Conservation (phyloP, 495 filamentous ascomycete species). For the Rhypophila decipiens region DNA sequence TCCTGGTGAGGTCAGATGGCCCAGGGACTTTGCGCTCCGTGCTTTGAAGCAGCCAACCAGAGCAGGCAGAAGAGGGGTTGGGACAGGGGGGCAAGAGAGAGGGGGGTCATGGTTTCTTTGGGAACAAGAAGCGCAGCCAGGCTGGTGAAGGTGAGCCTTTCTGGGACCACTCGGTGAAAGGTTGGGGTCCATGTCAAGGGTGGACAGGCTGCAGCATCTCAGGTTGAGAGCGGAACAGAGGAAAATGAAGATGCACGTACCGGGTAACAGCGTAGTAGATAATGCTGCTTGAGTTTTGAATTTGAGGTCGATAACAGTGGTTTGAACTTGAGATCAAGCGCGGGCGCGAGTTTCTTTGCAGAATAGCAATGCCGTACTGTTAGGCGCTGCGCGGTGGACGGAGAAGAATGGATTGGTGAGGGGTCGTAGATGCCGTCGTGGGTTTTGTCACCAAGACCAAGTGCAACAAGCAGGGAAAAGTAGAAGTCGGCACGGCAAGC, state of each 20-base stretch:
- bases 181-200: neutral
- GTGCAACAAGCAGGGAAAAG: neutral
- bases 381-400: neutral
- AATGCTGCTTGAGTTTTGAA: no score
- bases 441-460: conserved; percentile 5
- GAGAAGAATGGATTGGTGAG: no score
- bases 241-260: neutral
- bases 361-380: conserved; percentile 3
- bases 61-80: conserved; percentile 24
- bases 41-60: conserved; percentile 25
- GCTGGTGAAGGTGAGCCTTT: conserved; percentile 20
- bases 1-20: conserved; percentile 34
- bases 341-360: no score
- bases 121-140: conserved; percentile 3
- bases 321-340: no score
- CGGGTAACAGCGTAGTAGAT: no score
- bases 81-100: conserved; percentile 6
- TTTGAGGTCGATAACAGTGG: no score
- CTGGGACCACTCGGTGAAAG: conserved; percentile 21
- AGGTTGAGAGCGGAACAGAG: neutral
- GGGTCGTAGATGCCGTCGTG: conserved; percentile 16
- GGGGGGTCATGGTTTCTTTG: conserved; percentile 18
- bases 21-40: conserved; percentile 24
- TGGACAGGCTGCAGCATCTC: neutral
- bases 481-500: conserved; percentile 3